A percentile compares a stretch with the other conserved stretches of the same genome.
These are phyloP conservation scores for Piper longum DNA, from an alignment of 164 flowering plant genomes.

Conservation along the genomic window DNA sequence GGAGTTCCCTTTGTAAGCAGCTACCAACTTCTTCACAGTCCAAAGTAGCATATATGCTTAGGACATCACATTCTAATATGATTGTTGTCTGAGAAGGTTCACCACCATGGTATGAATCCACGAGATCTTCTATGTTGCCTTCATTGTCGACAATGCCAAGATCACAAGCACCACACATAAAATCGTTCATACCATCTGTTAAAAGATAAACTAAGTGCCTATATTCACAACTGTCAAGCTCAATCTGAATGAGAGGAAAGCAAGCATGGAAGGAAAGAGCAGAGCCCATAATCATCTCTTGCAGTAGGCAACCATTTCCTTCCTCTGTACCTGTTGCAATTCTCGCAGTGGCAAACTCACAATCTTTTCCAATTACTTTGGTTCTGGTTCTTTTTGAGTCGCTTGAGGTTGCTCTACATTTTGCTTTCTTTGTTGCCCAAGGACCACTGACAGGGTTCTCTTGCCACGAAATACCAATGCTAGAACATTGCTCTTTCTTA, in stretches of 20 bases:
- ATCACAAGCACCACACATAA: slow-evolving; percentile 17
- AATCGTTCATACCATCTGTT: slow-evolving; percentile 27
- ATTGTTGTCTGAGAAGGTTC: slow-evolving; percentile 44
- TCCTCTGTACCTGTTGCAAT: slow-evolving; percentile 37
- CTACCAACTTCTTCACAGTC: slow-evolving; percentile 23
- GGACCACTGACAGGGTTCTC: slow-evolving; percentile 56
- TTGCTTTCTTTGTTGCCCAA: slow-evolving; percentile 50
- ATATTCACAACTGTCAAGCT: slow-evolving; percentile 37
- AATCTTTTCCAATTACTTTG: slow-evolving; percentile 30
- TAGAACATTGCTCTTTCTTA: slow-evolving; percentile 18
- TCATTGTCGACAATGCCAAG: slow-evolving; percentile 5
- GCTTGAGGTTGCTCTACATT: slow-evolving; percentile 41
- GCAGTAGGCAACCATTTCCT: slow-evolving; percentile 25
- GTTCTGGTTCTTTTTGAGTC: slow-evolving; percentile 21
- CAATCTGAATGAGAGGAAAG: slow-evolving; percentile 30
- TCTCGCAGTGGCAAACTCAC: slow-evolving; percentile 60
- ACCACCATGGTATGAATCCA: slow-evolving; percentile 4
- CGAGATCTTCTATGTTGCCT: slow-evolving; percentile 1
- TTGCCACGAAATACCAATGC: slow-evolving; percentile 66
- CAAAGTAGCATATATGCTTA: slow-evolving; percentile 31
- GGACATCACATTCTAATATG: slow-evolving; percentile 49
- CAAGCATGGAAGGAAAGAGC: slow-evolving; percentile 31
- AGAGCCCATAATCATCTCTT: slow-evolving; percentile 65
- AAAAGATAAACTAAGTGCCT: slow-evolving; percentile 26
- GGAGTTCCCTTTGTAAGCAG: slow-evolving; percentile 60